Conservation (phyloP, 345 rosid genomes). For the Eucalyptus cloeziana region DNA sequence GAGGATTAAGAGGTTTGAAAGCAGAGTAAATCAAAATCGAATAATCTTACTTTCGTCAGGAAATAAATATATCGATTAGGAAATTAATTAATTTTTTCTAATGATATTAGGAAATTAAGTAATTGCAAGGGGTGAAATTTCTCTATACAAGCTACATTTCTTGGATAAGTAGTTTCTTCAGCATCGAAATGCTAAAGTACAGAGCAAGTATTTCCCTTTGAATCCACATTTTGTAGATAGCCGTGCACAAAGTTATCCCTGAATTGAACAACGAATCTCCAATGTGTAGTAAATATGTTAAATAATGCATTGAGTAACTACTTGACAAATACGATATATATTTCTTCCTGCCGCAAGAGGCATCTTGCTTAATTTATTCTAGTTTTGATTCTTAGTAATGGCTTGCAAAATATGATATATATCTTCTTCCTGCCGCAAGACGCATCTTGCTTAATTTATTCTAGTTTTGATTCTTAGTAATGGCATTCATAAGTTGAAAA, state of each 20-base stretch:
- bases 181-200: background rate
- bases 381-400: background rate
- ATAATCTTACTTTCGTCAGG: fast-evolving
- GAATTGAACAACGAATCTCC: background rate
- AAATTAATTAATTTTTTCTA: background rate
- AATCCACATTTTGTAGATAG: background rate
- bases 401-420: background rate
- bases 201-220: background rate
- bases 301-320: background rate
- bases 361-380: background rate
- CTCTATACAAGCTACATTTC: background rate
- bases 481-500: background rate
- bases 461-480: background rate
- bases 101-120: background rate
- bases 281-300: background rate
- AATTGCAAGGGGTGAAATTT: background rate
- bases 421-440: background rate
- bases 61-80: background rate
- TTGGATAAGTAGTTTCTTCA: background rate
- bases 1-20: background rate
- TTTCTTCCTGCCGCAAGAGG: background rate
- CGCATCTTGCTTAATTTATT: background rate
- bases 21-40: background rate
- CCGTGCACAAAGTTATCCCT: background rate
- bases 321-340: background rate